phyloP scores from a whole-genome alignment of 805 yeast genomes.

The Yarrowia sp. region DNA sequence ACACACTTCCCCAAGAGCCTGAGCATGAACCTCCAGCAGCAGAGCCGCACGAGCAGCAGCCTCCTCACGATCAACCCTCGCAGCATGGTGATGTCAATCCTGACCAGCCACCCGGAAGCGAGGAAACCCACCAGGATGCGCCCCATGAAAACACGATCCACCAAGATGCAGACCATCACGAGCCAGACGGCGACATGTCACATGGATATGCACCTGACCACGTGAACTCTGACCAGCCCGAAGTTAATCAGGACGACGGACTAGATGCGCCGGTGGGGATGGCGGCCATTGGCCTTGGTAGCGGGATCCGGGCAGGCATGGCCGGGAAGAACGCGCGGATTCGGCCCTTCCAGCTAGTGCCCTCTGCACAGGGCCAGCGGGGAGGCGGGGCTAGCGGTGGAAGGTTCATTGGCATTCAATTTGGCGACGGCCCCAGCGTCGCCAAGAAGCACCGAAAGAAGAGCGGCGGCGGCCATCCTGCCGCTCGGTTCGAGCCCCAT shows the following conservation, averaged over 20 bases:
- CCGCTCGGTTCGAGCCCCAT: slow-evolving; percentile 3
- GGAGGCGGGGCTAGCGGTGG: background rate
- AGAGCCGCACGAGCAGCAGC: background rate
- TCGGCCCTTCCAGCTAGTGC: slow-evolving; percentile 8
- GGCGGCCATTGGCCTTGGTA: background rate
- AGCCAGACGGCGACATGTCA: background rate
- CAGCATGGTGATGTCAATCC: background rate
- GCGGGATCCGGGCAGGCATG: background rate
- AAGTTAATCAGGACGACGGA: background rate
- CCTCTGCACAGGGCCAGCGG: background rate
- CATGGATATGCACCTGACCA: background rate
- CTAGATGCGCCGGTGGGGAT: background rate
- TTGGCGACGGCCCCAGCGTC: background rate
- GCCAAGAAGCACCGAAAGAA: background rate
- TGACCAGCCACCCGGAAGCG: slow-evolving; percentile 2
- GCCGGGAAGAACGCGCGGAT: background rate
- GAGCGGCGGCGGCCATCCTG: background rate
- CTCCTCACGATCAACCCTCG: background rate
- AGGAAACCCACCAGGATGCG: background rate
- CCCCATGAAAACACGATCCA: background rate
- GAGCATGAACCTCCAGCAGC: background rate
- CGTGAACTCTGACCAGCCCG: slow-evolving; percentile 13
- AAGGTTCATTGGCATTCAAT: slow-evolving; percentile 9
- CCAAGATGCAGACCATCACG: background rate
- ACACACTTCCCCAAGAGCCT: background rate